phyloP scores from a whole-genome alignment of 352 stramenopile species.

The Phytophthora foliorum region DNA sequence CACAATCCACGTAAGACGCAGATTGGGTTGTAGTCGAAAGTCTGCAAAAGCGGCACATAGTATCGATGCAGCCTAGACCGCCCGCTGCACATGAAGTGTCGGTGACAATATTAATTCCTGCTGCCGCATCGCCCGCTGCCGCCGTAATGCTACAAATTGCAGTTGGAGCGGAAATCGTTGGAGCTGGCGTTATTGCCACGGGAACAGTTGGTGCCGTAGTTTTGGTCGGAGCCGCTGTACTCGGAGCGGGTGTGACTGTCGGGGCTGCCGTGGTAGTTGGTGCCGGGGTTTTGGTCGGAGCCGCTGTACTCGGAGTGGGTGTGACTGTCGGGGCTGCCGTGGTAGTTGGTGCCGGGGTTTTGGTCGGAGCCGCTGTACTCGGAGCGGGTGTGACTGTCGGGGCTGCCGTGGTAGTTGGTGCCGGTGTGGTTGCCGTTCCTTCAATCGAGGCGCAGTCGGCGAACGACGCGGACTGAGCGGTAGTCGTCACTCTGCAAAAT shows the following conservation, averaged over 20 bases:
- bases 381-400: background rate
- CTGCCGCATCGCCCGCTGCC: slow-evolving; percentile 20
- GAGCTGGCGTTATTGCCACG: background rate
- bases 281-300: slow-evolving; percentile 1
- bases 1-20: slow-evolving; percentile 25
- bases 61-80: slow-evolving; percentile 48
- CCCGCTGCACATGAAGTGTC: slow-evolving; percentile 38
- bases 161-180: background rate
- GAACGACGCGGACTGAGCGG: slow-evolving; percentile 31
- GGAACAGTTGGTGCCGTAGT: slow-evolving; percentile 1
- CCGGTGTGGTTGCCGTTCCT: slow-evolving; percentile 4
- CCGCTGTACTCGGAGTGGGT: background rate
- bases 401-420: slow-evolving; percentile 3
- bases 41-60: slow-evolving; percentile 50
- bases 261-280: background rate
- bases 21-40: slow-evolving; percentile 33
- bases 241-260: background rate
- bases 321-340: slow-evolving; percentile 3
- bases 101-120: slow-evolving; percentile 39
- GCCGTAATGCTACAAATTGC: slow-evolving; percentile 13
- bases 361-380: slow-evolving; percentile 3
- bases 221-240: slow-evolving; percentile 5
- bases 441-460: slow-evolving; percentile 34
- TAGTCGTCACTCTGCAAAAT: slow-evolving; percentile 42
- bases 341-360: slow-evolving; percentile 1